phyloP scores from a whole-genome alignment of 1,139 yeast species.

The Suhomyces bolitotheri region DNA sequence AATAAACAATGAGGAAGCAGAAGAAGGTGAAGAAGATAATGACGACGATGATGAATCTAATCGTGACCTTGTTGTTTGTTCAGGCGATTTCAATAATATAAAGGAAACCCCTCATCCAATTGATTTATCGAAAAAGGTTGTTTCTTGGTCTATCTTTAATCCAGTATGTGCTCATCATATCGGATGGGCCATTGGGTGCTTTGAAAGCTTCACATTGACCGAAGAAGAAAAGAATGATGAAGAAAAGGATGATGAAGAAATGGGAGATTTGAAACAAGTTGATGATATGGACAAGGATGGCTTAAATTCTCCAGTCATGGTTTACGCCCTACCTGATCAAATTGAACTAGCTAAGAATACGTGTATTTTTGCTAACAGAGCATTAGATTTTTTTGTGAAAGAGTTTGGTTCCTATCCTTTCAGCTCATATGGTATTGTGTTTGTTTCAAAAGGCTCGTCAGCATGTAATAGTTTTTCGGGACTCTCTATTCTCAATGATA shows the following conservation, averaged over 20 bases:
- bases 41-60: constrained; percentile 53
- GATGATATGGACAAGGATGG: constrained; percentile 38
- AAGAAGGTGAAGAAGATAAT: constrained; percentile 32
- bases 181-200: constrained; percentile 96
- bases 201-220: constrained; percentile 57
- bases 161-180: constrained; percentile 94
- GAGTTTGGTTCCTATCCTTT: constrained; percentile 95
- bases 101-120: constrained; percentile 50
- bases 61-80: constrained; percentile 66
- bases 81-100: constrained; percentile 64
- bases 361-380: constrained; percentile 71
- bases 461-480: constrained; percentile 72
- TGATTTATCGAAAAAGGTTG: constrained; percentile 72
- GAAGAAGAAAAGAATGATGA: constrained; percentile 40
- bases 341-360: constrained; percentile 67
- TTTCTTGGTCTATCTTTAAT: constrained; percentile 75
- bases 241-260: constrained; percentile 47
- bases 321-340: constrained; percentile 60
- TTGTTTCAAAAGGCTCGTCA: constrained; percentile 60
- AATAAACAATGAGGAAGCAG: constrained; percentile 12
- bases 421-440: constrained; percentile 74
- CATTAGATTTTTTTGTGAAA: constrained; percentile 78
- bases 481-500: constrained; percentile 63
- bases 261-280: constrained; percentile 37
- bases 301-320: constrained; percentile 50